These are phyloP conservation scores for Passiflora organensis DNA, from an alignment of 345 rosid genomes.

Conservation along the genomic window DNA sequence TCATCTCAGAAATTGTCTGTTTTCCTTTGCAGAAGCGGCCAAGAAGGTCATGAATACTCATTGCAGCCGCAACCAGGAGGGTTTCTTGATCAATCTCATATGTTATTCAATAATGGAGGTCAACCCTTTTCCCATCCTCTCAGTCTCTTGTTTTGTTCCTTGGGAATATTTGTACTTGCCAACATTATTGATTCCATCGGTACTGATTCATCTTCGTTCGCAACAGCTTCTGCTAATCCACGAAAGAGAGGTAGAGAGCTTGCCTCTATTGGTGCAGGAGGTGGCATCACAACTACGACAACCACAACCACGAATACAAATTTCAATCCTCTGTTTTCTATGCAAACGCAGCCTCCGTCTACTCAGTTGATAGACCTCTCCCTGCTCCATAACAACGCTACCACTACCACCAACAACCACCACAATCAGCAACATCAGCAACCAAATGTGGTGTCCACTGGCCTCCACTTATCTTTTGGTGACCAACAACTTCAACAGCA, in stretches of 20 bases:
- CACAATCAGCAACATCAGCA: slow-evolving; percentile 25
- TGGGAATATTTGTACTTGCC: too few relatives aligned
- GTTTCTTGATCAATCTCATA: slow-evolving; percentile 51
- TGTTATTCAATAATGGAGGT: slow-evolving; percentile 37
- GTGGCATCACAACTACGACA: slow-evolving; percentile 5
- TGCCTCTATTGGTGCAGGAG: slow-evolving; percentile 6
- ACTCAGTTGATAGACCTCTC: slow-evolving; percentile 50
- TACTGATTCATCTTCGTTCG: too few relatives aligned
- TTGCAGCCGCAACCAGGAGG: slow-evolving; percentile 49
- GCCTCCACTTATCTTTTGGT: slow-evolving; percentile 63
- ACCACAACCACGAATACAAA: slow-evolving; percentile 2
- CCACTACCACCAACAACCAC: slow-evolving; percentile 3
- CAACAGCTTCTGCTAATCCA: slow-evolving; percentile 26
- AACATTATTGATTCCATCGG: too few relatives aligned
- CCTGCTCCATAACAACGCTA: slow-evolving; percentile 32
- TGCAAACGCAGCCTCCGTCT: slow-evolving; percentile 31
- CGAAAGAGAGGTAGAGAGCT: slow-evolving; percentile 60
- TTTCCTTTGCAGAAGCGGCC: slow-evolving; percentile 47
- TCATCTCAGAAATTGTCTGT: neutral
- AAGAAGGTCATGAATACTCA: slow-evolving; percentile 56
- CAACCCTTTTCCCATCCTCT: neutral
- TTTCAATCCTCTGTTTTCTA: slow-evolving; percentile 28
- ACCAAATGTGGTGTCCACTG: slow-evolving; percentile 67
- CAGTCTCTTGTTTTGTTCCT: neutral
- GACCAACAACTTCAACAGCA: slow-evolving; percentile 37